Conservation (phyloP, 2,329 filamentous ascomycete species). For the Epichloe typhina region DNA sequence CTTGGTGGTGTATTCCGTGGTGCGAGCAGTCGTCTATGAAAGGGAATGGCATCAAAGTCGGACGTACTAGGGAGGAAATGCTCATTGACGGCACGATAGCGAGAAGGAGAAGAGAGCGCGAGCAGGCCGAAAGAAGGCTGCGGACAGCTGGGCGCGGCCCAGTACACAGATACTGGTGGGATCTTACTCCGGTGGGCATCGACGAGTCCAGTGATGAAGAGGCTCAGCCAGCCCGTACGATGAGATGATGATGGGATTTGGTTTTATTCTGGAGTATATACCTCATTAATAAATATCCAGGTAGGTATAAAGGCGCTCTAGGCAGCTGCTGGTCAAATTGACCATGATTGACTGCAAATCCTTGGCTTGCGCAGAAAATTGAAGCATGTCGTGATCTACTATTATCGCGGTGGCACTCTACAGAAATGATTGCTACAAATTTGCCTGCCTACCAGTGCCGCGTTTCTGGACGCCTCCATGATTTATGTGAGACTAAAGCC, state of each 20-base stretch:
- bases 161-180: constrained; percentile 18
- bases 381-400: not conserved
- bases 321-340: not conserved
- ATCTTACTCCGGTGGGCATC: constrained; percentile 8
- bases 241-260: not conserved
- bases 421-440: not conserved
- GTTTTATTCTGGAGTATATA: not conserved
- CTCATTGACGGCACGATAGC: constrained; percentile 35
- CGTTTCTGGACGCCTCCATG: not conserved
- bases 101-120: constrained; percentile 33
- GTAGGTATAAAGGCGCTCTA: not conserved
- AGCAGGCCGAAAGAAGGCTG: constrained; percentile 25
- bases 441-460: not conserved
- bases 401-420: not conserved
- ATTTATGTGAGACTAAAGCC: not conserved
- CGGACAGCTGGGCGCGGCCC: constrained; percentile 7
- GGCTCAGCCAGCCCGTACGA: not conserved
- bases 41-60: constrained; percentile 15
- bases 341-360: no score
- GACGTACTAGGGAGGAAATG: constrained; percentile 40
- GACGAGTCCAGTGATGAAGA: constrained; percentile 3
- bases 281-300: not conserved
- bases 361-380: no score
- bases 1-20: not conserved
- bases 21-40: constrained; percentile 1